Base-by-base conservation (phyloP, 1,284 basidiomycete species). In the Leccinum pseudoinsigne region DNA sequence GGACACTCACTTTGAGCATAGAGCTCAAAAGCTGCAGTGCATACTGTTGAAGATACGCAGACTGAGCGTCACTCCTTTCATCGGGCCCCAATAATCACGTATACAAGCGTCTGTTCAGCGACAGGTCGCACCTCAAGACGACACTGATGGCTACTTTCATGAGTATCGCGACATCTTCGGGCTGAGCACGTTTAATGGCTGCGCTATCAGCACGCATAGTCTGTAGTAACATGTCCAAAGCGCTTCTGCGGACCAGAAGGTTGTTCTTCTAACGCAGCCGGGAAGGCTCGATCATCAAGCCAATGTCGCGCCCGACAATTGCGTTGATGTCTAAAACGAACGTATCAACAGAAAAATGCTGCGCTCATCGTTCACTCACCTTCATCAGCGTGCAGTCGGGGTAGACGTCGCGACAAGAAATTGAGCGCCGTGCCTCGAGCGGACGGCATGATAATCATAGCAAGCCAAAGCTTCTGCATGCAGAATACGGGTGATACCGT, bases 391-490 rank as follows among this genome's bases (percentile, higher is more conserved):
- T 86, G 84, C 55, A 90, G 72, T 40, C 80, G 83, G 9, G 93
- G 92, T 69, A 98, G 76, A 36, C 94, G 84, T 21, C 93, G 86
- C 10, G 89, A 82, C 16, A 99, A 84, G 73, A 93, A 95, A 75
- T 94, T 97, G 45, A 98, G 81, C 0, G 95, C 88, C 0, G 95
- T 90, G 18, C 93, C 90, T 47, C 97, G 87, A 12, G 92, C 90
- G 7, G 88, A 83, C 0, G 95, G 90, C n/a, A 91, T 90, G 0
- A 95, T 96, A 62, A 98, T 83, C 83, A 98, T 91, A 59, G 94
- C 86, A 26, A 98, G 83, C 92, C 96, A 98, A 47, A 98, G 82
- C 69, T 94, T 98, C 75, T 98, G 95, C 68, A 97, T 86, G 81
- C 98, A 98, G 80, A 97, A 98, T 0, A 90, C 84, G 1, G 85